Evolutionary conservation across 1,284 basidiomycete genomes (phyloP).

Genomic region (Cryptococcus amylolentus): DNA sequence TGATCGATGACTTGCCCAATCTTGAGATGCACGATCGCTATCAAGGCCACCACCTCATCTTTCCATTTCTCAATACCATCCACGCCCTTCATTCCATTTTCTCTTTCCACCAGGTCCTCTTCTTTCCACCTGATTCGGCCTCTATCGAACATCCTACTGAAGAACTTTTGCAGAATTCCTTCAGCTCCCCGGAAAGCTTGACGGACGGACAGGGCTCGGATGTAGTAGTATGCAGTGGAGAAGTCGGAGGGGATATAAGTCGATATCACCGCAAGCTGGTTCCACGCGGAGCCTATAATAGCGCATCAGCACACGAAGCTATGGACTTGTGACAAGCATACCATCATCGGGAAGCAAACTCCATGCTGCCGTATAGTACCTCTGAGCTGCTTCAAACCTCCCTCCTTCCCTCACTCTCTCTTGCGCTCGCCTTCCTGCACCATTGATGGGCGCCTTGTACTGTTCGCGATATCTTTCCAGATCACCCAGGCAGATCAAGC

Average conservation of each 20-base stretch:
- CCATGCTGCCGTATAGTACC: constrained; percentile 79
- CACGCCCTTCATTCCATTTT: constrained; percentile 29
- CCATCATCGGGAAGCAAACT: constrained; percentile 68
- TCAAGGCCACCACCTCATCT: constrained; percentile 66
- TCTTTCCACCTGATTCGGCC: constrained; percentile 38
- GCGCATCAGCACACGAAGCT: background rate
- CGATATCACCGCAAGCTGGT: constrained; percentile 90
- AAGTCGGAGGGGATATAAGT: constrained; percentile 81
- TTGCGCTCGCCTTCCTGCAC: constrained; percentile 21
- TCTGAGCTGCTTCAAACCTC: constrained; percentile 65
- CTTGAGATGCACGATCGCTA: constrained; percentile 41
- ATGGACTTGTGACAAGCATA: constrained; percentile 21
- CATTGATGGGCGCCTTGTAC: constrained; percentile 52
- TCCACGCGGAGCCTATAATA: constrained; percentile 74
- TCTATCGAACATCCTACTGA: constrained; percentile 62
- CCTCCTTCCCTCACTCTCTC: background rate
- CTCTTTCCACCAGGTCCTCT: constrained; percentile 30
- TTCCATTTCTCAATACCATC: constrained; percentile 61
- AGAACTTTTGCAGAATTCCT: constrained; percentile 73
- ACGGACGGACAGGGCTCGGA: constrained; percentile 81
- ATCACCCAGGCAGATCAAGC: constrained; percentile 87
- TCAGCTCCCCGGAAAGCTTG: constrained; percentile 82
- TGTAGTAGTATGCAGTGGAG: constrained; percentile 77
- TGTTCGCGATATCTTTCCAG: constrained; percentile 89
- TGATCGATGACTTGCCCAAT: constrained; percentile 45